Conservation (phyloP, 176 grass and related monocot species). For the Carex pumila region DNA sequence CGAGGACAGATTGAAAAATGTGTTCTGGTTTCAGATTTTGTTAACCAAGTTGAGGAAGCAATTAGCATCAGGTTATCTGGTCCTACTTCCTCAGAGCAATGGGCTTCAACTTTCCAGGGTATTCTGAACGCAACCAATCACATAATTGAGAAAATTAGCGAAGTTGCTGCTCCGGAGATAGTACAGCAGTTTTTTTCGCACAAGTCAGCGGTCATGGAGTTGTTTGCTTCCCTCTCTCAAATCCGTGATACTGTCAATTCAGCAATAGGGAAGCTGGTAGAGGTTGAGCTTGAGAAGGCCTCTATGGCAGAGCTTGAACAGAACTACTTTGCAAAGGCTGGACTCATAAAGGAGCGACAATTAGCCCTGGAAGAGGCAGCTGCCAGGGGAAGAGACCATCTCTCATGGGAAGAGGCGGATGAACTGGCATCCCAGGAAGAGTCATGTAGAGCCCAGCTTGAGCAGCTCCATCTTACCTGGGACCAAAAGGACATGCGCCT, state of each 20-base stretch:
- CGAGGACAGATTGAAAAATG: conserved; percentile 92
- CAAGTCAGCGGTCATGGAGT: conserved; percentile 80
- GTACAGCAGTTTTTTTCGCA: conserved; percentile 61
- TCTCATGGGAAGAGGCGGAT: conserved; percentile 99
- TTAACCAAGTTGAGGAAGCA: conserved; percentile 63
- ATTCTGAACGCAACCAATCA: conserved; percentile 48
- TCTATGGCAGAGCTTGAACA: conserved; percentile 77
- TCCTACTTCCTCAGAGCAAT: conserved; percentile 33
- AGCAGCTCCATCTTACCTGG: conserved; percentile 86
- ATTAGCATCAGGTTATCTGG: conserved; percentile 42
- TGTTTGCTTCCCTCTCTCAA: conserved; percentile 64
- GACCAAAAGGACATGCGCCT: conserved; percentile 70
- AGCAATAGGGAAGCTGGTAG: conserved; percentile 62
- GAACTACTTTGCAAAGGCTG: conserved; percentile 81
- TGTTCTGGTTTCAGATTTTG: conserved; percentile 61
- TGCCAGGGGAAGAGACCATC: conserved; percentile 65
- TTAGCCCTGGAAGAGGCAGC: conserved; percentile 86
- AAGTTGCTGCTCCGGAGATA: conserved; percentile 75
- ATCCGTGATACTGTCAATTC: conserved; percentile 75
- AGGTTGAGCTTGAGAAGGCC: conserved; percentile 80
- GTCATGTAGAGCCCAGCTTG: conserved; percentile 76
- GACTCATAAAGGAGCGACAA: conserved; percentile 70
- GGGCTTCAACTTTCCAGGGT: conserved; percentile 65
- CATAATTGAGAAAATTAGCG: conserved; percentile 84
- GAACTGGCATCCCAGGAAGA: conserved; percentile 96